phyloP scores from a whole-genome alignment of 2,329 filamentous ascomycete species.

The Lecanicillium sp. region DNA sequence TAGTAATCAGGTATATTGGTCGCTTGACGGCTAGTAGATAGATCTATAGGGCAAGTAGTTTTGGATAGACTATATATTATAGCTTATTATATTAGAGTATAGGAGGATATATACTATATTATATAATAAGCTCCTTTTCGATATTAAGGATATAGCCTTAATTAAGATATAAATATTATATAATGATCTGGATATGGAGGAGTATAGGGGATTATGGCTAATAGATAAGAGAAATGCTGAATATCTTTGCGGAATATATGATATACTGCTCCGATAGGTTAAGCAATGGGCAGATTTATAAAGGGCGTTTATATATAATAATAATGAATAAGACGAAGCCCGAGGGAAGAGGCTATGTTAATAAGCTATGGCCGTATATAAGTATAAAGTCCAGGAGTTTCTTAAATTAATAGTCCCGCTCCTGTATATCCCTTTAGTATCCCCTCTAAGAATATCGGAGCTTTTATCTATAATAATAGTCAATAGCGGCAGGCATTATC shows the following conservation, averaged over 20 bases:
- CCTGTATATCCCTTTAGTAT: not conserved
- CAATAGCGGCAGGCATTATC: constrained; percentile 1
- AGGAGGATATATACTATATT: not conserved
- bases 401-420: not conserved
- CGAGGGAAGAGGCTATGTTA: not conserved
- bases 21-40: not conserved
- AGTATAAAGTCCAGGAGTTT: not conserved
- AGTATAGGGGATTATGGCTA: not conserved
- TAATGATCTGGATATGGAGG: not conserved
- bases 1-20: not conserved
- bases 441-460: not conserved
- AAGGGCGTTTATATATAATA: not conserved
- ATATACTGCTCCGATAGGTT: not conserved
- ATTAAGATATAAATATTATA: not conserved
- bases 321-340: not conserved
- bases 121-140: not conserved
- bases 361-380: not conserved
- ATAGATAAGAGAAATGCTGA: not conserved
- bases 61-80: not conserved
- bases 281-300: not conserved
- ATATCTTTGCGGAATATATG: not conserved
- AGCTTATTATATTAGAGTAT: not conserved
- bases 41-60: not conserved
- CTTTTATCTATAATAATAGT: constrained; percentile 2
- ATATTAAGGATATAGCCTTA: not conserved